Base-by-base conservation (phyloP, 75 land plant genomes). In the Pinus taeda region DNA sequence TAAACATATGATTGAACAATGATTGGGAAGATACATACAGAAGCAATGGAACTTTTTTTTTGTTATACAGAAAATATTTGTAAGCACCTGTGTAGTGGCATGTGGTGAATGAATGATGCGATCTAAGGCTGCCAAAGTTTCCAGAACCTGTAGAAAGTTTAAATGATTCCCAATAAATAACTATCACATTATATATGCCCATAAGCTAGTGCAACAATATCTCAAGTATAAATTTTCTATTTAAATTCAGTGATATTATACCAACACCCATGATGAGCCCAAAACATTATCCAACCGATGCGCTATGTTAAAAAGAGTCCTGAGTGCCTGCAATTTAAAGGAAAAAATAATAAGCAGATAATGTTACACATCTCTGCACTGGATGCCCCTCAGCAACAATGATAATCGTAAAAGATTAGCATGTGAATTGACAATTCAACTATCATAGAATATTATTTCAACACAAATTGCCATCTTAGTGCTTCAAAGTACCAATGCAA, bases 301-400 rank as follows among this genome's bases (percentile, higher is more conserved):
- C 39, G 99, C 98, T 42, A 97, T 86, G 73, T 97, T 97, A 82
- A 97, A 97, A 56, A 97, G 93, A 66, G 99, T 97, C 80, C 98
- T 85, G 79, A 95, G 79, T 26, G 99, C 99, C 99, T 97, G 83
- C 29, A 53, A 73, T 45, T 45, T 22, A 49, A 11, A 56, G 24
- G 36, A 57, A 24, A 6, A 60, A 73, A 21, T 12, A 26, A 55
- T 29, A 29, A 56, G 72, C 14, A 39, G 13, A 69, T 8, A 42
- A 69, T 9, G 3, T 69, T 13, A 39, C n/a, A 30, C 3, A 12
- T 49, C 55, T 49, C 55, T 49, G 55, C 11, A 9, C 11, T 49
- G 12, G 55, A 49, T 49, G 55, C 12, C 55, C 9, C 55, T 49
- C 12, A 49, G 12, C 6, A 49, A 49, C 55, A 49, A 49, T 49